Percentiles rank a stretch among this genome's conserved stretches.
Conservation (phyloP, 805 yeast genomes). For the Geotrichum ghanense region DNA sequence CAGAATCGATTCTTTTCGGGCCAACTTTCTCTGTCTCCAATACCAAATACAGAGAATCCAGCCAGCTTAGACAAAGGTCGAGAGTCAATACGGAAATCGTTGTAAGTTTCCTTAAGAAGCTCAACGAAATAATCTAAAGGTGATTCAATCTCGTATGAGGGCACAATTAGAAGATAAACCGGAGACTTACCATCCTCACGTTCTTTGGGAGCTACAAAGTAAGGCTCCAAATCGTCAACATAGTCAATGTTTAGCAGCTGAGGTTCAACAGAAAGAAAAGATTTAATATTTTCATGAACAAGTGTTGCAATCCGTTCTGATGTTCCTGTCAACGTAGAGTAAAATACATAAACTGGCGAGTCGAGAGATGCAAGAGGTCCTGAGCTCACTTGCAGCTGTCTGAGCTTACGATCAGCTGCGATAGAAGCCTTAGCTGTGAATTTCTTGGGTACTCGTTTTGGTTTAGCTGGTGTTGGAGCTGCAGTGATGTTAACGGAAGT, state of each 20-base stretch:
- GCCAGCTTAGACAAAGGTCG: slow-evolving; percentile 56
- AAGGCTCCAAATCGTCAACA: slow-evolving; percentile 73
- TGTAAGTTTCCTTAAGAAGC: slow-evolving; percentile 64
- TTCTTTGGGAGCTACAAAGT: slow-evolving; percentile 50
- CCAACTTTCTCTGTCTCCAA: slow-evolving; percentile 86
- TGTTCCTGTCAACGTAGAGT: slow-evolving; percentile 79
- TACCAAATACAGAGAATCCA: slow-evolving; percentile 78
- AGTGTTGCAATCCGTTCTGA: slow-evolving; percentile 56
- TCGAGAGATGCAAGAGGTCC: slow-evolving; percentile 21
- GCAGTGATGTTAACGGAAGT: slow-evolving; percentile 8
- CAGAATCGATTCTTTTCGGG: slow-evolving; percentile 58
- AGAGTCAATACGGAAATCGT: slow-evolving; percentile 79
- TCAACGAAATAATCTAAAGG: slow-evolving; percentile 84
- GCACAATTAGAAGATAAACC: slow-evolving; percentile 64
- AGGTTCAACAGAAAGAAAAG: slow-evolving; percentile 31
- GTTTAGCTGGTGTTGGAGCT: slow-evolving; percentile 2
- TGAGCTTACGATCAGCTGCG: slow-evolving; percentile 4
- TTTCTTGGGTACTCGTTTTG: slow-evolving; percentile 11
- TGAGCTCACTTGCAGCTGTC: not conserved
- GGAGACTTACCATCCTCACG: slow-evolving; percentile 31
- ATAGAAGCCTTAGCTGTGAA: slow-evolving; percentile 7
- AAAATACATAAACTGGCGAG: slow-evolving; percentile 57
- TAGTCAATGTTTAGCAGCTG: slow-evolving; percentile 63
- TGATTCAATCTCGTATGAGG: slow-evolving; percentile 87
- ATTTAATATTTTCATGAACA: slow-evolving; percentile 27